Evolutionary conservation across 257 asterid species (phyloP), one percentile per base, ranked within the genome.

Genomic region (Salvia rosmarinus): DNA sequence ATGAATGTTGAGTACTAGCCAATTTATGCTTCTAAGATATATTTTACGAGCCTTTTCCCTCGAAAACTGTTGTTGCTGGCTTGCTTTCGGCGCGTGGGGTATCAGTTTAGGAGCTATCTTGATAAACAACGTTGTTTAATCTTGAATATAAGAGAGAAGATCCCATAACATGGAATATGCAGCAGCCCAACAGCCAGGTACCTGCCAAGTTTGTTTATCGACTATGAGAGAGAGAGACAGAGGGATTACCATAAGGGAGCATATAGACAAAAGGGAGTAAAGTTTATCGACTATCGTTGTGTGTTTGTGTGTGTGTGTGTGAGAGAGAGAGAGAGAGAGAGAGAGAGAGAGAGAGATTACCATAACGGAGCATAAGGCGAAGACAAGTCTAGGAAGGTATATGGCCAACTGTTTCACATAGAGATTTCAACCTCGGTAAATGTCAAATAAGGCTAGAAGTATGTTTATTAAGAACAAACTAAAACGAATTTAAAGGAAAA

Each of bases 401-500:
- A 89, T 63, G 96, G 96, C 96, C 96, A 87, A 75, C 96, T 89
- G 87, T 81, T 58, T 30, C 34, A 54, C 16, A 71, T 13, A 60
- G 17, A 50, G 13, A 51, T 21, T 35, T 44, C 56, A 43, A 64
- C 62, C 46, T 78, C 61, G 57, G 54, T n/a, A 6, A 54, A 39
- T 16, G 12, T 43, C 32, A 49, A 52, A 67, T 25, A 62, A 51
- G 12, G 23, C 4, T 19, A 16, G 4, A 21, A 56, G 32, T 71
- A 54, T 52, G 44, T 20, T 49, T 3, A 11, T 58, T 7, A 7
- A 39, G 11, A 49, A 21, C 28, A 19, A 2, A 7, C 52, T 14
- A 8, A 17, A 21, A 49, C 32, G 30, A 25, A 25, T 25, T n/a
- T n/a, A n/a, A 25, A 25, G 3, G 1, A 25, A 25, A 25, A 1